Evolutionary conservation across 2,329 filamentous ascomycete species (phyloP), one percentile per base, ranked within the genome.

Genomic region (Fusarium cyanostomum): DNA sequence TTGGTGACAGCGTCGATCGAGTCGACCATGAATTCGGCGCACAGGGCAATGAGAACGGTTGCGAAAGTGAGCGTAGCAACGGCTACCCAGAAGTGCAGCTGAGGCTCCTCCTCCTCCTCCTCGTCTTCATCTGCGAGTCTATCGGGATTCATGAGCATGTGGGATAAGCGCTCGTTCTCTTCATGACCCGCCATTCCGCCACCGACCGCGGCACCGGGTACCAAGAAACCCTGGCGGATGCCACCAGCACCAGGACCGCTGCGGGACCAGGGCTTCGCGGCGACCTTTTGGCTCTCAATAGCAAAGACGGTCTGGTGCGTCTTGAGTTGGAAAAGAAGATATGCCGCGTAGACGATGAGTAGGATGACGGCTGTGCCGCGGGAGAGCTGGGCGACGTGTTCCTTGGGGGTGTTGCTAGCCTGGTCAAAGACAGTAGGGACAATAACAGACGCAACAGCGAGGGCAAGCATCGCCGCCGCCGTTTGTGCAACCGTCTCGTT

Each of bases 401-500:
- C 55, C 21, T 73, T 67, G 2, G 74, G 69, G 2, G 81, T 80
- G 27, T 77, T 72, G 42, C 77, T 79, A 13, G 79, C 77, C 12
- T 81, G 79, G 62, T 91, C 85, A 74, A 96, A 97, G 6, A 94
- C 92, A 7, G 93, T 96, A 0, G 94, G 94, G 24, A 97, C 92
- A 66, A 97, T 94, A 67, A 97, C 82, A 70, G 88, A 90, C 45
- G 89, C 89, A 33, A 96, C 91, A 12, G 91, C 89, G 16, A 96
- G 82, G 11, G 92, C 89, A 16, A 96, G 84, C 49, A 96, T 79
- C 71, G 90, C 92, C 12, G 93, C 89, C 4, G 93, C 92, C 0
- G 94, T 97, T 75, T 97, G 93, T 0, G 94, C 94, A 7, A 97
- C 93, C 0, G 92, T 94, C 30, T 91, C 87, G 80, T 97, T 97